Evolutionary conservation across 2,329 filamentous ascomycete species (phyloP).

Genomic region (Venturia effusa): DNA sequence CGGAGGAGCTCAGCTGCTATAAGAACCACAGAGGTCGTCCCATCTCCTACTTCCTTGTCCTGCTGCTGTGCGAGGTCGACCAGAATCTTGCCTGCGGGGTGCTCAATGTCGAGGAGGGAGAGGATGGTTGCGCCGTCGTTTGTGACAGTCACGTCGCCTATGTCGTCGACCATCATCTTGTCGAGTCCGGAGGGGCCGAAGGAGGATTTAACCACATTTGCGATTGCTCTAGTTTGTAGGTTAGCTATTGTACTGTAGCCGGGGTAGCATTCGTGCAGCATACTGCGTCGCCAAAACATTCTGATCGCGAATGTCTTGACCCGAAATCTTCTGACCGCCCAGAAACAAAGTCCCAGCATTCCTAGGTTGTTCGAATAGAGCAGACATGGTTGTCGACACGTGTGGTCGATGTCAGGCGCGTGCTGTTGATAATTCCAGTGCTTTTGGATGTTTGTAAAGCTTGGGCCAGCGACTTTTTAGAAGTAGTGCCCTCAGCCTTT

Average conservation of each 20-base stretch:
- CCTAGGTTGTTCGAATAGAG: constrained; percentile 90
- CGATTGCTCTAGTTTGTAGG: constrained; percentile 50
- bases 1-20: constrained; percentile 92
- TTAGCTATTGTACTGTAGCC: not conserved
- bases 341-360: constrained; percentile 92
- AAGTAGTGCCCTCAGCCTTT: no score
- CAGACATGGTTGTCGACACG: constrained; percentile 53
- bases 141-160: constrained; percentile 97
- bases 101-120: constrained; percentile 88
- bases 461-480: not conserved
- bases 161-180: constrained; percentile 99
- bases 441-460: not conserved
- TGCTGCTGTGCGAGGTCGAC: constrained; percentile 97
- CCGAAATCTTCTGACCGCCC: constrained; percentile 94
- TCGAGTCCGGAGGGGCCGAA: constrained; percentile 95
- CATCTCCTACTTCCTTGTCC: constrained; percentile 97
- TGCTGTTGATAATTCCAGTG: not conserved
- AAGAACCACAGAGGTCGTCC: constrained; percentile 93
- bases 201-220: constrained; percentile 98
- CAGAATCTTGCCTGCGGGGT: constrained; percentile 95
- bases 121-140: constrained; percentile 98
- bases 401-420: not conserved
- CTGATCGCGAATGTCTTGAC: constrained; percentile 91
- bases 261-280: not conserved
- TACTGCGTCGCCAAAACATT: constrained; percentile 86